phyloP scores from a whole-genome alignment of 1,284 basidiomycete species.

The Peniophora sp. region DNA sequence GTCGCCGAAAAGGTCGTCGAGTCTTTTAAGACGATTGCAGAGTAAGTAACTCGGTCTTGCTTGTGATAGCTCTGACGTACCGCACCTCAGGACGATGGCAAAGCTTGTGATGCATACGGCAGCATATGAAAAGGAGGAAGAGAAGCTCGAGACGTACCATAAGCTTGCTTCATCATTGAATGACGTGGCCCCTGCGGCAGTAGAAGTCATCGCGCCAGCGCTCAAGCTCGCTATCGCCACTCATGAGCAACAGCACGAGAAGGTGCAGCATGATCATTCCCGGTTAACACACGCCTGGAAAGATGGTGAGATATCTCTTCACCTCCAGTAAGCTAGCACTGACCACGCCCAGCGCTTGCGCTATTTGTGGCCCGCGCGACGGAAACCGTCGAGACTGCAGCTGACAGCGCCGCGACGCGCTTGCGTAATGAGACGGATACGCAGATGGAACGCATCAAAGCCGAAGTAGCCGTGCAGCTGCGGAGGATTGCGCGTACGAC shows the following conservation, averaged over 20 bases:
- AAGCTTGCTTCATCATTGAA: conserved; percentile 38
- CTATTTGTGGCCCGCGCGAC: conserved; percentile 30
- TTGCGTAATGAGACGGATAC: conserved; percentile 28
- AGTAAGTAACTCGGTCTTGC: conserved; percentile 20
- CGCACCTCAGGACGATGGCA: conserved; percentile 33
- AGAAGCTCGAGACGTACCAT: conserved; percentile 35
- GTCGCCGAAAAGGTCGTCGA: conserved; percentile 9
- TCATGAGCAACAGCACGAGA: conserved; percentile 34
- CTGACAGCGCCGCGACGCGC: conserved; percentile 27
- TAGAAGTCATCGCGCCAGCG: conserved; percentile 32
- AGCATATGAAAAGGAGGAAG: conserved; percentile 31
- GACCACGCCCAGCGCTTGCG: conserved; percentile 23
- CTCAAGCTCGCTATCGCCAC: conserved; percentile 34
- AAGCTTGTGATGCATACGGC: conserved; percentile 33
- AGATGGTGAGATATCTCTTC: conserved; percentile 10
- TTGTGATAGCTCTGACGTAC: not conserved
- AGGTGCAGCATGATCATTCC: conserved; percentile 27
- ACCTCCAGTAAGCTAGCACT: too few relatives aligned
- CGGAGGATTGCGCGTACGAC: not conserved
- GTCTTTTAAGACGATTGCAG: conserved; percentile 29
- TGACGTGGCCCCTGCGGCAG: conserved; percentile 31
- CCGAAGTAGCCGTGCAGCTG: not conserved
- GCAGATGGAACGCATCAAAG: not conserved
- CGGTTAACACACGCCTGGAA: conserved; percentile 36
- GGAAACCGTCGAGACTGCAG: conserved; percentile 27